Base-by-base conservation (phyloP, 202 grass and related monocot genomes). In the Cymbopogon flexuosus region DNA sequence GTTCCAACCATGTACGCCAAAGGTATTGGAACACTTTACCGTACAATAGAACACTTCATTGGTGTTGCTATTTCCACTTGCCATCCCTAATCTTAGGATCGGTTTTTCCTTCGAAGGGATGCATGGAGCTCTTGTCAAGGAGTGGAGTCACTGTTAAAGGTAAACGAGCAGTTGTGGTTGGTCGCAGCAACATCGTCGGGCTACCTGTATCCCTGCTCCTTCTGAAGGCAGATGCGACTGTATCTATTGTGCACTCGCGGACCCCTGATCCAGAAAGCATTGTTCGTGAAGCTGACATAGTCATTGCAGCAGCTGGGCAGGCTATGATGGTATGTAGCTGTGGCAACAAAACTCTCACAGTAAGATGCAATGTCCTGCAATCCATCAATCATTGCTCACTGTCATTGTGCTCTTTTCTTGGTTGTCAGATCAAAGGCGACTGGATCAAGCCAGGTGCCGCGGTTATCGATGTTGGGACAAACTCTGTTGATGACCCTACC, bases 381-480 rank as follows among this genome's bases (percentile, higher is more conserved):
- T 69, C 10, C 51, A 8, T 62, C 9, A 0, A 22, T 8, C 16
- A 52, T 5, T 21, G 4, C 35, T 78, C 15, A 54, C 34, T 5
- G n/a, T 81, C 46, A 67, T 4, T 7, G 24, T 19, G 61, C 1
- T 39, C 13, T 74, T 79, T 78, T 70, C 59, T 70, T 81, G 21
- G 23, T 63, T 82, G 52, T 36, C 84, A 94, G 95, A 98, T 97
- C 70, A 93, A 97, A 68, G 94, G 94, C 45, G 91, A 91, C n/a
- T 97, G 94, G 94, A 94, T 97, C 72, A 97, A 97, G 56, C 91
- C 94, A 41, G 94, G 94, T 6, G 94, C 94, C 31, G 94, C 90
- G 0, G 92, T 97, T 6, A 91, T 98, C 0, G 92, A 98, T 27
- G 95, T 94, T 18, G 95, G 92, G 34, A 98, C 86, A 0, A 98